Evolutionary conservation across 176 grass and related monocot species (phyloP), one percentile per base, ranked within the genome.

Genomic region (Cenchrus purpureus): DNA sequence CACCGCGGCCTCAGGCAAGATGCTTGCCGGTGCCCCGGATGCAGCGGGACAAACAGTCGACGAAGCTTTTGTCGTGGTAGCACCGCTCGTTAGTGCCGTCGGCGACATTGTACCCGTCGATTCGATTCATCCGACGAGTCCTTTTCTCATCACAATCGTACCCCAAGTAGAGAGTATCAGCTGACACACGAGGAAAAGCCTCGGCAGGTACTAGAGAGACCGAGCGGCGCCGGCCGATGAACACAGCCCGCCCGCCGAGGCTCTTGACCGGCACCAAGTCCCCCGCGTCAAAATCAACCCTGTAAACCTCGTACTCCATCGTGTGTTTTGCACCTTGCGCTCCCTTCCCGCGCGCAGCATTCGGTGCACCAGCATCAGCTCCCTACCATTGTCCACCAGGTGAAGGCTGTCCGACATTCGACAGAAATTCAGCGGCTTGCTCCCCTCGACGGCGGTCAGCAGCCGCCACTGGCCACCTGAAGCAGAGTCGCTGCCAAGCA

Each of bases 311-410:
- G 44, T 69, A 69, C 3, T 44, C 10, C 17, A 8, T 44, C 52
- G 2, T 40, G 37, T 4, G 3, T 2, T 4, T 14, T 54, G 0
- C 13, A 4, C 13, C 31, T 2, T 32, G 31, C 31, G 31, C 31
- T 32, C 31, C 52, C 4, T 16, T 56, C 53, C 4, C 37, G 37
- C 4, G 4, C 6, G 7, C 1, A 74, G 45, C 45, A 6, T 40
- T 4, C 78, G 62, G 17, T 80, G 78, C 45, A 66, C 48, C 63
- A 80, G 11, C 63, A 80, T 2, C 62, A 80, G 5, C 0, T 55
- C 48, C 28, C 63, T 31, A 0, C 28, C 78, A 8, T 80, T 80
- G 17, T 80, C 78, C 17, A 80, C 63, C 1, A 80, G 78, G 11
- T 68, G 63, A 40, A 79, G 46, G 44, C 14, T 66, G 46, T 43